Percentiles rank a stretch among this genome's conserved stretches.
phyloP scores from a whole-genome alignment of 2,329 filamentous ascomycete genomes.

The Exophiala bonariae region DNA sequence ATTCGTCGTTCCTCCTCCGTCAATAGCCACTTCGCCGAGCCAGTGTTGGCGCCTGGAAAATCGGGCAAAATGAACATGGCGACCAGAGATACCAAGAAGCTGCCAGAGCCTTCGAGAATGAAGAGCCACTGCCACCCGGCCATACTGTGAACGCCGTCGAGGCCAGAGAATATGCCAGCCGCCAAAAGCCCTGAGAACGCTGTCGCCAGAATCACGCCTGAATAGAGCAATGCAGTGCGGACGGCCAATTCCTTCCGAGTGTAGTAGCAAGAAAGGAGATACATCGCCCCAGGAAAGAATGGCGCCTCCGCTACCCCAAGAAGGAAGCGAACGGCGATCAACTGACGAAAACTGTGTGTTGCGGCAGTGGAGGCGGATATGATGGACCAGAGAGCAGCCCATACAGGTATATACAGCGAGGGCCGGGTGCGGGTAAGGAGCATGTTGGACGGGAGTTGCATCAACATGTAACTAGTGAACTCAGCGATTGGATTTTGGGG shows the following conservation, averaged over 20 bases:
- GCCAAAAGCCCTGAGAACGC: constrained; percentile 60
- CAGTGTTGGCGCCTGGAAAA: constrained; percentile 44
- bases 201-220: constrained; percentile 59
- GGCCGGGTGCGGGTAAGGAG: constrained; percentile 38
- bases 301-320: constrained; percentile 41
- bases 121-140: constrained; percentile 63
- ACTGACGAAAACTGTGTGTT: constrained; percentile 39
- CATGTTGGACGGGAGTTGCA: constrained; percentile 27
- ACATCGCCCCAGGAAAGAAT: constrained; percentile 59
- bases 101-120: constrained; percentile 54
- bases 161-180: constrained; percentile 57
- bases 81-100: constrained; percentile 41
- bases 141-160: constrained; percentile 56
- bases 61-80: constrained; percentile 43
- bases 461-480: constrained; percentile 2
- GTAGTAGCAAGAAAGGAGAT: constrained; percentile 65
- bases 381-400: constrained; percentile 36
- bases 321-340: constrained; percentile 42
- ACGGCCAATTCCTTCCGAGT: constrained; percentile 58
- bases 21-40: constrained; percentile 25
- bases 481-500: background rate
- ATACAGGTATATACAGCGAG: constrained; percentile 42
- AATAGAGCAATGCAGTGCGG: constrained; percentile 57
- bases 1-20: constrained; percentile 36
- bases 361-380: constrained; percentile 35